phyloP scores from a whole-genome alignment of 2,329 filamentous ascomycete species.

The Trichoderma cornu-damae region DNA sequence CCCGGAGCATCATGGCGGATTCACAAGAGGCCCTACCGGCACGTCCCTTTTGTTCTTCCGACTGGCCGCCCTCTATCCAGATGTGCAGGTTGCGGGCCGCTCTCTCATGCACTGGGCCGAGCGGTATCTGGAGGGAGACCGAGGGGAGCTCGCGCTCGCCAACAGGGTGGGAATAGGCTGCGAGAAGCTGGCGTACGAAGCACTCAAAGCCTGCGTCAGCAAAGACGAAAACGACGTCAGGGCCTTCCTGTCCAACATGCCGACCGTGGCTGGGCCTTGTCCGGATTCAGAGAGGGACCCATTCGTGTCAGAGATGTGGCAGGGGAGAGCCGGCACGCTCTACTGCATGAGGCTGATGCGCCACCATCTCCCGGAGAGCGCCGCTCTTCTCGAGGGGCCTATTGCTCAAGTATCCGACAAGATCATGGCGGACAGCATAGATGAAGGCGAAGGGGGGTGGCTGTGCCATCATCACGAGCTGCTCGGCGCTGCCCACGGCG shows the following conservation, averaged over 20 bases:
- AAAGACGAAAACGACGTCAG: conserved; percentile 36
- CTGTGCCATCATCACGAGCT: conserved; percentile 59
- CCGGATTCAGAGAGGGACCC: conserved; percentile 31
- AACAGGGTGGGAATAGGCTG: conserved; percentile 46
- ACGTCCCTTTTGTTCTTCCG: conserved; percentile 52
- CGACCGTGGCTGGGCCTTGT: conserved; percentile 30
- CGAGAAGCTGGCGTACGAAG: conserved; percentile 44
- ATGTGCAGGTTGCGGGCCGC: conserved; percentile 40
- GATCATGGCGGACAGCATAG: conserved; percentile 47
- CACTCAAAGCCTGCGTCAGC: conserved; percentile 42
- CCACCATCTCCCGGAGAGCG: conserved; percentile 48
- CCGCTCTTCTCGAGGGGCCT: conserved; percentile 46
- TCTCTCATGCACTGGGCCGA: conserved; percentile 42
- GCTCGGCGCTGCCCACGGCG: conserved; percentile 62
- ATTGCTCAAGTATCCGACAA: conserved; percentile 53
- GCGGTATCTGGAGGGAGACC: conserved; percentile 42
- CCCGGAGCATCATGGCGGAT: conserved; percentile 38
- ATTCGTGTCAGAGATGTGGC: conserved; percentile 56
- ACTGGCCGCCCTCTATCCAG: conserved; percentile 41
- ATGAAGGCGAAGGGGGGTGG: conserved; percentile 47
- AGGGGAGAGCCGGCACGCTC: conserved; percentile 62
- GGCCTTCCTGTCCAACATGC: conserved; percentile 38
- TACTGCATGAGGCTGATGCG: conserved; percentile 62
- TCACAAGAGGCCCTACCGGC: conserved; percentile 51
- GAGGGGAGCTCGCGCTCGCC: conserved; percentile 34